Conservation (phyloP, 164 flowering plant species). For the Umbilicus rupestris region DNA sequence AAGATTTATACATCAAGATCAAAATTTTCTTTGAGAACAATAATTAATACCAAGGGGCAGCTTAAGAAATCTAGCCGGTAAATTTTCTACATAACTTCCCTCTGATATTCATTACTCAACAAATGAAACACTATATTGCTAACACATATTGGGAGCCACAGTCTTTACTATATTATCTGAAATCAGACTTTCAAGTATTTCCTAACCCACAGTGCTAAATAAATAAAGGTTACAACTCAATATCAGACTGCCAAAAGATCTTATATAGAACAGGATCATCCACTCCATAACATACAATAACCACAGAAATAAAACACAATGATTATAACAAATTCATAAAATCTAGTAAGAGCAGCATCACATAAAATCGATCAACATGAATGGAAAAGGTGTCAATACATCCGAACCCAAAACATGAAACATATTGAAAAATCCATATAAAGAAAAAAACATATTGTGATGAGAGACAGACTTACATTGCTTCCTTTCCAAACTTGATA, state of each 20-base stretch:
- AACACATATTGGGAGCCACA: neutral
- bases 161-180: neutral
- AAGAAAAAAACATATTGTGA: neutral
- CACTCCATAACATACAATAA: too few relatives aligned
- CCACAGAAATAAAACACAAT: too few relatives aligned
- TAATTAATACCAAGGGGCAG: neutral
- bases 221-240: neutral
- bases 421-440: neutral
- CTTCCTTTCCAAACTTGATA: slow-evolving; percentile 72
- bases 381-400: too few relatives aligned
- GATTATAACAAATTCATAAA: too few relatives aligned
- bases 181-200: neutral
- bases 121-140: neutral
- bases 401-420: neutral
- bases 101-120: neutral
- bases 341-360: too few relatives aligned
- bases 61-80: neutral
- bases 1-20: neutral
- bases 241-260: too few relatives aligned
- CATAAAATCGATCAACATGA: too few relatives aligned
- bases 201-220: neutral
- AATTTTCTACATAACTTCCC: neutral
- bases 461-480: slow-evolving; percentile 36
- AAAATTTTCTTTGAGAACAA: neutral
- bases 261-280: too few relatives aligned